phyloP scores from a whole-genome alignment of 2,329 filamentous ascomycete species.

The Zasmidium cellare region DNA sequence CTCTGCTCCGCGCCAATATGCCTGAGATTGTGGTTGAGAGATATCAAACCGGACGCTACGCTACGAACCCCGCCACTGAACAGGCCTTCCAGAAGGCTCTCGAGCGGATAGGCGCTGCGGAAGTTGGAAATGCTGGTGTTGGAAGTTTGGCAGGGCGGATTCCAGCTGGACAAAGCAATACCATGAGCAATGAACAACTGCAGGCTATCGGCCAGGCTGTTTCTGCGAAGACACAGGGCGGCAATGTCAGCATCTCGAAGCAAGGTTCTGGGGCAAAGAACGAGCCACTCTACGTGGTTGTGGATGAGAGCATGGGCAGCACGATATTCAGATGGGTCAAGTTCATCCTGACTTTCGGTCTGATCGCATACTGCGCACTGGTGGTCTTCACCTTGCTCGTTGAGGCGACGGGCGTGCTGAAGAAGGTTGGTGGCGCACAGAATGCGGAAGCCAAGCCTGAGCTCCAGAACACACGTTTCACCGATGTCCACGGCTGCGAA shows the following conservation, averaged over 20 bases:
- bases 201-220: slow-evolving; percentile 82
- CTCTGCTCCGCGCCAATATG: slow-evolving; percentile 88
- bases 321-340: slow-evolving; percentile 89
- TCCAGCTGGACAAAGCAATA: slow-evolving; percentile 38
- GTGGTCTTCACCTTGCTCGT: slow-evolving; percentile 79
- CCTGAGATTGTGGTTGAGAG: slow-evolving; percentile 88
- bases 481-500: slow-evolving; percentile 93
- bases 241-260: slow-evolving; percentile 59
- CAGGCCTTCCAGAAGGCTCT: slow-evolving; percentile 77
- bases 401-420: slow-evolving; percentile 76
- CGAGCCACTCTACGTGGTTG: slow-evolving; percentile 89
- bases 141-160: slow-evolving; percentile 26
- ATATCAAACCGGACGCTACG: slow-evolving; percentile 83
- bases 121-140: slow-evolving; percentile 31
- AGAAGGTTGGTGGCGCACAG: slow-evolving; percentile 70
- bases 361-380: slow-evolving; percentile 77
- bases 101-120: slow-evolving; percentile 56
- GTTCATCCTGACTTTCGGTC: slow-evolving; percentile 75
- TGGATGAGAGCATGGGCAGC: slow-evolving; percentile 81
- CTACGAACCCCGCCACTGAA: slow-evolving; percentile 75
- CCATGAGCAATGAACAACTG: slow-evolving; percentile 62
- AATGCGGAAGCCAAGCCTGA: slow-evolving; percentile 88
- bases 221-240: slow-evolving; percentile 68
- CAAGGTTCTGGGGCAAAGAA: slow-evolving; percentile 69
- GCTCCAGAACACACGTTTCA: slow-evolving; percentile 86